Conservation (phyloP, 345 rosid species). For the Moricandia moricandioides region DNA sequence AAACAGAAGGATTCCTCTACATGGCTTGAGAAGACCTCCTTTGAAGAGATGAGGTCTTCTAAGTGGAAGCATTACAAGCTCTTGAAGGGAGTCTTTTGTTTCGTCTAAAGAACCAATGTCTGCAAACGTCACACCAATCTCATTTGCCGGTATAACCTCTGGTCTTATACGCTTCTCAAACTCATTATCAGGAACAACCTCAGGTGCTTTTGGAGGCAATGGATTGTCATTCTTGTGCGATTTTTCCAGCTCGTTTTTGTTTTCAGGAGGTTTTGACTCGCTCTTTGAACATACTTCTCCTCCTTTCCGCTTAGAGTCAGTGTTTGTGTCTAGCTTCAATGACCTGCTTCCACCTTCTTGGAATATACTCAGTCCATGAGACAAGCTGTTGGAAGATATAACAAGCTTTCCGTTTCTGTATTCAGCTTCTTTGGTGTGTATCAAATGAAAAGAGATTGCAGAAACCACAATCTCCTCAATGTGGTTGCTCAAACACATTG, state of each 20-base stretch:
- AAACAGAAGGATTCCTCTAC: slow-evolving; percentile 89
- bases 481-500: slow-evolving; percentile 64
- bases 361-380: slow-evolving; percentile 87
- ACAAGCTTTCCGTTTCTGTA: slow-evolving; percentile 94
- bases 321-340: slow-evolving; percentile 76
- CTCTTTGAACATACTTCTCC: slow-evolving; percentile 59
- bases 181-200: slow-evolving; percentile 87
- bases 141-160: slow-evolving; percentile 78
- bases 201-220: slow-evolving; percentile 62
- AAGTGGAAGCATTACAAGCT: slow-evolving; percentile 97
- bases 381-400: slow-evolving; percentile 67
- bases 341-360: slow-evolving; percentile 70
- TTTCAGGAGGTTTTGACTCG: slow-evolving; percentile 57
- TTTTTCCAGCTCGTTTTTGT: slow-evolving; percentile 61
- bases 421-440: slow-evolving; percentile 70
- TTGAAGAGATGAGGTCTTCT: slow-evolving; percentile 92
- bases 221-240: slow-evolving; percentile 69
- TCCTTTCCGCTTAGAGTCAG: slow-evolving; percentile 58
- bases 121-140: slow-evolving; percentile 94
- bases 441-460: slow-evolving; percentile 82
- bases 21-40: slow-evolving; percentile 96
- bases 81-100: slow-evolving; percentile 91
- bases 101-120: slow-evolving; percentile 94
- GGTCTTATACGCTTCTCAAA: slow-evolving; percentile 57
- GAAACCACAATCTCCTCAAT: slow-evolving; percentile 84